A percentile compares a stretch with the other conserved stretches of the same genome.
phyloP scores from a whole-genome alignment of 148 eudicot species.

The Arctostaphylos glauca region DNA sequence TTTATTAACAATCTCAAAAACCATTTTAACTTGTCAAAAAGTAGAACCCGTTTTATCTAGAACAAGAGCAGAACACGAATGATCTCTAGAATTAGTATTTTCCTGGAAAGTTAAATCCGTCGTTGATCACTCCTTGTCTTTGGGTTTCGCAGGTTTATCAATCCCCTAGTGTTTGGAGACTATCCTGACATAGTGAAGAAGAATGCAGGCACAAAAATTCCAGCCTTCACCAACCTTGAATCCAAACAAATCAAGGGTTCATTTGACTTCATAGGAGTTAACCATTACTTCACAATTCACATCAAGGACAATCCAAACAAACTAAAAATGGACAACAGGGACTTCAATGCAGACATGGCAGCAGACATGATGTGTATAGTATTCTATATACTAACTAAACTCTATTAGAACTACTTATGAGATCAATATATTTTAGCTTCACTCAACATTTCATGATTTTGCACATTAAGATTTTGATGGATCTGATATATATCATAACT shows the following conservation, averaged over 20 bases:
- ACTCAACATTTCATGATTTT: background rate
- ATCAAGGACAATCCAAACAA: constrained; percentile 38
- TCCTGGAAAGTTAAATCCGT: background rate
- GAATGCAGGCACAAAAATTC: constrained; percentile 42
- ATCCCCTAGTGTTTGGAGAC: constrained; percentile 57
- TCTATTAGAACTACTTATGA: background rate
- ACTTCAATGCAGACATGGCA: constrained; percentile 43
- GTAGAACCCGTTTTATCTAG: background rate
- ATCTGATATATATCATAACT: constrained; percentile 11
- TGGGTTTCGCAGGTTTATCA: constrained; percentile 36
- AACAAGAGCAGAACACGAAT: background rate
- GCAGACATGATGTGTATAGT: constrained; percentile 30
- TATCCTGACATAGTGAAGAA: constrained; percentile 53
- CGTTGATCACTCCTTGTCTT: background rate
- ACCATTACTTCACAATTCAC: constrained; percentile 32
- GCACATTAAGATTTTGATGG: background rate
- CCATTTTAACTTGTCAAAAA: background rate
- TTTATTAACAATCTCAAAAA: background rate
- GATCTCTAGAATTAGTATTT: background rate
- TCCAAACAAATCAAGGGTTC: constrained; percentile 48
- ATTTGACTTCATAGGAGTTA: constrained; percentile 59
- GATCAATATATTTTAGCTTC: background rate
- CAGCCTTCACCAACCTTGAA: constrained; percentile 42
- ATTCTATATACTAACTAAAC: background rate
- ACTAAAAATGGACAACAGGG: constrained; percentile 31